Evolutionary conservation across 1,284 basidiomycete genomes (phyloP), one percentile per base, ranked within the genome.

Genomic region (Rhodofomes roseus): DNA sequence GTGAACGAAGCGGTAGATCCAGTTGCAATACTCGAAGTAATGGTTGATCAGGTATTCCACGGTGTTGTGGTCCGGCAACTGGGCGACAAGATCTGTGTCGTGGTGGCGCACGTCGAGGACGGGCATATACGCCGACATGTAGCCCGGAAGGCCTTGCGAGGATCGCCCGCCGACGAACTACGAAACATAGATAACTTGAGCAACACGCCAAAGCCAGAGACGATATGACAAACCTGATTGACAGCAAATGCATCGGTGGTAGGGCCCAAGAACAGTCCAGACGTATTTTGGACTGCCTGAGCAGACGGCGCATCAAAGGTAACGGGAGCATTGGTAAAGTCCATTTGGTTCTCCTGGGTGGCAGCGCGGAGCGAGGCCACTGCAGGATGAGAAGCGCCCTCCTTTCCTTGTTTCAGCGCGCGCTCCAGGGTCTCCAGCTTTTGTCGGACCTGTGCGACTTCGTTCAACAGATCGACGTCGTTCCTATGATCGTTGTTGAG

Each of bases 1-100:
- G 71, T 90, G 86, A 59, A 92, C 81, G 69, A 90, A 86, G 40
- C 88, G 82, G 71, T 91, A 90, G 57, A 91, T 84, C 90, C 90
- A 92, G 71, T 89, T 91, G 79, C 89, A 91, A 67, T 89, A 89
- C 65, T 90, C 87, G 65, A 92, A 92, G 73, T 92, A 92, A 72
- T 85, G 88, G 55, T 76, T 74, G 67, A 92, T 79, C 56, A 92
- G 83, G 31, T 81, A 82, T 67, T 92, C 90, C 65, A 90, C 86
- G 55, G 85, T 75, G 54, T 86, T 80, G 54, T 85, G 73, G 37
- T 81, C 75, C 1, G 90, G 90, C 1, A 92, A 80, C 62, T 81
- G 73, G 5, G 77, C 75, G 62, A 90, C 79, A 18, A 92, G 79
- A 71, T 92, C 89, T 55, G 86, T 83, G 62, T 88, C 86, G 63